Conservation (phyloP, 371 early-diverging fungal genomes). For the Mortierella sp. region DNA sequence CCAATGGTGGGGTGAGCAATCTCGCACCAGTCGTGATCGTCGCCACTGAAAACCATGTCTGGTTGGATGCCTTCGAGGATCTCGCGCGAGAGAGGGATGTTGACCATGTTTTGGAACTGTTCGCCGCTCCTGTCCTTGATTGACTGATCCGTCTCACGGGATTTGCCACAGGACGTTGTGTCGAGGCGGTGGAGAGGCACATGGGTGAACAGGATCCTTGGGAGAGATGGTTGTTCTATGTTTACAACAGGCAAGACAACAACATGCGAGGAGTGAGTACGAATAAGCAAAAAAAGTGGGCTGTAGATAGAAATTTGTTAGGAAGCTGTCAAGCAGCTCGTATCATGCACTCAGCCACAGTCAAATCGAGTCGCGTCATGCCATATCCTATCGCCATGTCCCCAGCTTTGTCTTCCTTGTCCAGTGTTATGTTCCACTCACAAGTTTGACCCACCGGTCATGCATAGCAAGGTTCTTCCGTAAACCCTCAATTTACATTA, state of each 20-base stretch:
- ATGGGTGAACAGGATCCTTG: constrained; percentile 82
- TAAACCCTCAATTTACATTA: no score
- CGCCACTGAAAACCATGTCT: constrained; percentile 86
- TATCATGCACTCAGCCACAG: constrained; percentile 75
- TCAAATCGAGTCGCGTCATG: constrained; percentile 58
- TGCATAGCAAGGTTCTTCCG: background rate
- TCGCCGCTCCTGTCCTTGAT: constrained; percentile 74
- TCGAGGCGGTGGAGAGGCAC: constrained; percentile 84
- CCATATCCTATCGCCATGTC: background rate
- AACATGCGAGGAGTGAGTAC: background rate
- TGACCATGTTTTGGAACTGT: constrained; percentile 91
- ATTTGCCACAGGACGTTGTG: constrained; percentile 77
- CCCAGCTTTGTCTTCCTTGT: no score
- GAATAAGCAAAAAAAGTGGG: background rate
- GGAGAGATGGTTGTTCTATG: constrained; percentile 34
- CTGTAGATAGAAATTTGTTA: constrained; percentile 4
- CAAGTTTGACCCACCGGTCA: no score
- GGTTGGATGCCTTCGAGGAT: constrained; percentile 79
- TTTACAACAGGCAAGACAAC: background rate
- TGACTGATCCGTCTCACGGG: constrained; percentile 61
- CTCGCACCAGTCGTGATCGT: constrained; percentile 94
- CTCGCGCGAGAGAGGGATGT: constrained; percentile 61
- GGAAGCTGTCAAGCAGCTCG: no score
- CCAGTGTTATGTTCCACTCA: no score
- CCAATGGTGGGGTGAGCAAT: constrained; percentile 60